Percentiles rank a stretch among this genome's conserved stretches.
Evolutionary conservation across 108 stramenopile species (phyloP).

Genomic region (Skeletonema menzelii): DNA sequence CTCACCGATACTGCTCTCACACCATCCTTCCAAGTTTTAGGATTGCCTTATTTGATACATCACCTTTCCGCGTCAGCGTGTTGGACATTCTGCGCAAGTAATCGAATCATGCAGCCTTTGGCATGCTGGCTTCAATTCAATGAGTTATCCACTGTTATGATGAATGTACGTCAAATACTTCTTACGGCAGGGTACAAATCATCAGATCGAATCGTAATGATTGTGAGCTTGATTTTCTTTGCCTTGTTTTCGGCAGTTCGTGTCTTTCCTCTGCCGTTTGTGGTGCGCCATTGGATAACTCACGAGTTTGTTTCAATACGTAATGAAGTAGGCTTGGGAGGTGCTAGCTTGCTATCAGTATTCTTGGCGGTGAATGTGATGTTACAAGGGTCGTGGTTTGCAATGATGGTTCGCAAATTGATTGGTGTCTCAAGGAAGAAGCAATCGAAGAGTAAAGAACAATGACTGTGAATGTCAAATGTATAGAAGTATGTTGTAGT

Average conservation of each 20-base stretch:
- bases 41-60: slow-evolving; percentile 6
- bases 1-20: slow-evolving; percentile 6
- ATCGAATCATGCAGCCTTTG: slow-evolving; percentile 22
- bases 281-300: slow-evolving; percentile 4
- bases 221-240: slow-evolving; percentile 25
- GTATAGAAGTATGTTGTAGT: too few species aligned
- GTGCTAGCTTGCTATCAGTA: slow-evolving; percentile 9
- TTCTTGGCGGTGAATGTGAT: slow-evolving; percentile 26
- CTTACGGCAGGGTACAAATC: slow-evolving; percentile 24
- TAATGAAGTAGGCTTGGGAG: slow-evolving; percentile 6
- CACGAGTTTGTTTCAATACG: slow-evolving; percentile 15
- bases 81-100: slow-evolving; percentile 27
- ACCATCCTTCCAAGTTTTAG: slow-evolving; percentile 4
- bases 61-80: slow-evolving; percentile 19
- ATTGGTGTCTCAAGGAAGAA: not conserved
- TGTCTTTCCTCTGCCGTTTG: slow-evolving; percentile 21
- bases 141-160: slow-evolving; percentile 25
- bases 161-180: slow-evolving; percentile 24
- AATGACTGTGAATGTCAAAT: not conserved
- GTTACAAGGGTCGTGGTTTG: slow-evolving; percentile 31
- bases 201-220: not conserved
- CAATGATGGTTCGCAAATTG: slow-evolving; percentile 23
- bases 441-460: not conserved
- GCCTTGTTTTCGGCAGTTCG: slow-evolving; percentile 13
- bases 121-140: slow-evolving; percentile 26